A percentile compares a stretch with the other conserved stretches of the same genome.
Evolutionary conservation across 2,329 filamentous ascomycete species (phyloP).

Genomic region (Chaetomium sp.): DNA sequence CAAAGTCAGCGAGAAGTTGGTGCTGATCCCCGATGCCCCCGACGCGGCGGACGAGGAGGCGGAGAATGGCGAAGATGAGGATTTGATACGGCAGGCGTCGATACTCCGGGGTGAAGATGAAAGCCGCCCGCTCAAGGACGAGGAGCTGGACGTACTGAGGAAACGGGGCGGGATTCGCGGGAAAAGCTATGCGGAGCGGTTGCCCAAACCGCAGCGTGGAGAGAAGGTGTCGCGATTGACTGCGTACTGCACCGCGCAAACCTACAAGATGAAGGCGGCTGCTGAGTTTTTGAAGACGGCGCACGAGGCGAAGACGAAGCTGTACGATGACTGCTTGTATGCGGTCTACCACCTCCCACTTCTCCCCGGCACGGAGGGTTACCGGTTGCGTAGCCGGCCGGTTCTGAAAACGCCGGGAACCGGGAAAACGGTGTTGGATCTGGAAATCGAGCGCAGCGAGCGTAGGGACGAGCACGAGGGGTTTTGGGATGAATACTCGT

Average conservation of each 20-base stretch:
- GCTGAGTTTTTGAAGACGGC: slow-evolving; percentile 81
- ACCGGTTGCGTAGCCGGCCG: slow-evolving; percentile 80
- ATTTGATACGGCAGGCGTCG: slow-evolving; percentile 41
- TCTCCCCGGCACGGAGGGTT: slow-evolving; percentile 78
- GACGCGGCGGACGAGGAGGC: slow-evolving; percentile 52
- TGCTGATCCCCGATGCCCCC: slow-evolving; percentile 77
- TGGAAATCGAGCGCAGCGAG: slow-evolving; percentile 94
- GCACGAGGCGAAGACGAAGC: slow-evolving; percentile 86
- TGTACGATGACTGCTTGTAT: slow-evolving; percentile 97
- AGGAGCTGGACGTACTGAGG: slow-evolving; percentile 58
- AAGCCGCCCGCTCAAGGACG: slow-evolving; percentile 60
- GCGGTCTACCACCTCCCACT: slow-evolving; percentile 90
- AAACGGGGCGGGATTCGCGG: slow-evolving; percentile 57
- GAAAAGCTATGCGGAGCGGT: slow-evolving; percentile 89
- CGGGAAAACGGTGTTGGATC: slow-evolving; percentile 84
- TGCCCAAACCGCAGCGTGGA: slow-evolving; percentile 80
- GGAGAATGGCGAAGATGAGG: slow-evolving; percentile 50
- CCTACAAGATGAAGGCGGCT: slow-evolving; percentile 83
- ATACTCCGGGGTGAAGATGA: slow-evolving; percentile 41
- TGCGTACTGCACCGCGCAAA: slow-evolving; percentile 92
- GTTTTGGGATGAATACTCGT: slow-evolving; percentile 72
- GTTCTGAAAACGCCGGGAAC: slow-evolving; percentile 83
- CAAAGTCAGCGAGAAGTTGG: slow-evolving; percentile 95
- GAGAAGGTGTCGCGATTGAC: slow-evolving; percentile 87
- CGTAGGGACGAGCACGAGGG: slow-evolving; percentile 83